Evolutionary conservation across 73 alveolate genomes (phyloP), one percentile per base, ranked within the genome.

Genomic region (Stentor roeselii): DNA sequence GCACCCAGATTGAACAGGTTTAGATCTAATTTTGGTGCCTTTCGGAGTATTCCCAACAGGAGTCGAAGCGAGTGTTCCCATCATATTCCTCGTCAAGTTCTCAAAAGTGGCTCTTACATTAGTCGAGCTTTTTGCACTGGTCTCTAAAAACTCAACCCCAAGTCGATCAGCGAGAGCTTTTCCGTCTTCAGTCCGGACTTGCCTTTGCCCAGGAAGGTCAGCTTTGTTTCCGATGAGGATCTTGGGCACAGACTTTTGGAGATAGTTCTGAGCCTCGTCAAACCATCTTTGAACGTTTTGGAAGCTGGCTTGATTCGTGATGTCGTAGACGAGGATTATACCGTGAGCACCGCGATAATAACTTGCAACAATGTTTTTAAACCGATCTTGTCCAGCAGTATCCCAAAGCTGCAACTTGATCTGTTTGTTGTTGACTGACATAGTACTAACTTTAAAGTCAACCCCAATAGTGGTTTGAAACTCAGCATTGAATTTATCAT

Each of bases 81-180:
- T 58, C 74, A 58, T 58, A 58, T 15, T 15, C 74, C n/a, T 21
- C 14, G 74, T 21, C 14, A 58, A 21, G 74, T 21, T 15, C 42
- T 87, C 82, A 82, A 58, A 87, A 58, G 78, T 92, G 32, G 93
- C 92, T 76, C 77, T 60, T 15, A 89, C 84, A 83, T 87, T 88
- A 60, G 91, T 40, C 15, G 59, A 42, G n/a, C 94, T 97, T 88
- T 91, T 91, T 78, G 95, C 92, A 39, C 91, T 95, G 6, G 94
- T 90, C 3, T 86, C 83, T 38, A 75, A 93, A 39, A 83, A 93
- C 31, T 84, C 88, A 35, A 98, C 96, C 38, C 86, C 96, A 88
- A 98, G 98, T 30, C 91, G 99, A 58, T 91, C 98, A 42, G 93
- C 96, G 14, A 58, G 74, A 58, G 74, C 74, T 21, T 58, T 21